Percentiles rank a stretch among this genome's conserved stretches.
These are phyloP conservation scores for Apiospora kogelbergensis DNA, from an alignment of 2,329 filamentous ascomycete genomes.

Conservation along the genomic window DNA sequence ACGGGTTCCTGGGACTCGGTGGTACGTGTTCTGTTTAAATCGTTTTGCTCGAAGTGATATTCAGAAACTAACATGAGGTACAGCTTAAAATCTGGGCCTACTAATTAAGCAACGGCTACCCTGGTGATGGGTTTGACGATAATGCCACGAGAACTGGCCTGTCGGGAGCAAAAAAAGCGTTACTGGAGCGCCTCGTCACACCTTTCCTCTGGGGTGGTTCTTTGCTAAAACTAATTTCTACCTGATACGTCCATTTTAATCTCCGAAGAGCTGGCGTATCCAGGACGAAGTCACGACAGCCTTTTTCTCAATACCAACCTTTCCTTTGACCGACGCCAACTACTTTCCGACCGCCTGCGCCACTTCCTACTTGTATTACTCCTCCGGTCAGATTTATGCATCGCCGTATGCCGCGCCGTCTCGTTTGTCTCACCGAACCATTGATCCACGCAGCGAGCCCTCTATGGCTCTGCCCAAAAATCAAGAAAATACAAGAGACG, in stretches of 20 bases:
- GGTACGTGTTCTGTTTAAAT: constrained; percentile 81
- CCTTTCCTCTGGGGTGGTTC: constrained; percentile 22
- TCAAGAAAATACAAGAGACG: not conserved
- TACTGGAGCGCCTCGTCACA: constrained; percentile 14
- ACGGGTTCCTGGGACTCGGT: constrained; percentile 99
- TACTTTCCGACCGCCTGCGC: constrained; percentile 21
- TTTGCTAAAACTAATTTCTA: constrained; percentile 37
- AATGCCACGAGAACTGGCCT: not conserved
- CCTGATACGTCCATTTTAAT: constrained; percentile 41
- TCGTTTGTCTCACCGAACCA: constrained; percentile 5
- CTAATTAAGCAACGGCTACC: constrained; percentile 41
- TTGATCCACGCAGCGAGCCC: not conserved
- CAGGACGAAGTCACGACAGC: constrained; percentile 49
- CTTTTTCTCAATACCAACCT: constrained; percentile 35
- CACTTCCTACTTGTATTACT: constrained; percentile 19
- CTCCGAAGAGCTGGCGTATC: constrained; percentile 39
- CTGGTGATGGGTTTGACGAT: constrained; percentile 13
- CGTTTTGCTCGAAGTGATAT: not conserved
- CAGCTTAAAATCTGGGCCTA: constrained; percentile 89
- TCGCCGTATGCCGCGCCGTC: not conserved
- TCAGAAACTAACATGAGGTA: constrained; percentile 41
- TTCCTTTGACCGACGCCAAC: constrained; percentile 28
- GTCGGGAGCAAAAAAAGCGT: constrained; percentile 12
- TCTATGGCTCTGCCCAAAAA: not conserved
- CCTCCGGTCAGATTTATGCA: constrained; percentile 2